Percentiles rank a stretch among this genome's conserved stretches.
Evolutionary conservation across 2,329 filamentous ascomycete species (phyloP).

Genomic region (Mariannaea elegans): DNA sequence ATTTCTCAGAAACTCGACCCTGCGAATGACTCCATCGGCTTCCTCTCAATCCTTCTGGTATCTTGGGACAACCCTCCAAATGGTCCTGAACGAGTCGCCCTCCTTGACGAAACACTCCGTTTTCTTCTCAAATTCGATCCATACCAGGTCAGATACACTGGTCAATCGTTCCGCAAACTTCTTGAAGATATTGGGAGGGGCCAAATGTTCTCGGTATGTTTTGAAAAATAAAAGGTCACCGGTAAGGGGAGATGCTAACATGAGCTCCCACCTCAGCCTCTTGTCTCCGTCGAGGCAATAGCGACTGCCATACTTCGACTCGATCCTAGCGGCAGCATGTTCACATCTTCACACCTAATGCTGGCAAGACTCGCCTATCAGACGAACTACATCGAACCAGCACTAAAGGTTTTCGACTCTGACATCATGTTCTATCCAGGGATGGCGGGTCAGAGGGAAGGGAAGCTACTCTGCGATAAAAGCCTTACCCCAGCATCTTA

Average conservation of each 20-base stretch:
- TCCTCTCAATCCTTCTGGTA: constrained; percentile 57
- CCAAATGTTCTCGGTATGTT: constrained; percentile 53
- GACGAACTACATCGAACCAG: constrained; percentile 60
- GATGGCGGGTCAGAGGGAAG: constrained; percentile 47
- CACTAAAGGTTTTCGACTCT: constrained; percentile 69
- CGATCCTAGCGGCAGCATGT: constrained; percentile 71
- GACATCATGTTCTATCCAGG: constrained; percentile 72
- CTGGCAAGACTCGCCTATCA: constrained; percentile 68
- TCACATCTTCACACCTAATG: constrained; percentile 70
- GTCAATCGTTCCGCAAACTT: constrained; percentile 53
- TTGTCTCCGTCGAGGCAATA: constrained; percentile 56
- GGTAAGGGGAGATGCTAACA: constrained; percentile 14
- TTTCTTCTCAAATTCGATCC: constrained; percentile 61
- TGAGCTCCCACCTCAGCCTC: constrained; percentile 48
- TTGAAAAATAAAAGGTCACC: neutral
- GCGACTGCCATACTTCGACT: constrained; percentile 68
- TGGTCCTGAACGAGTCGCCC: constrained; percentile 40
- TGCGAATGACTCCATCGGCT: constrained; percentile 59
- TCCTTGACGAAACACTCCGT: constrained; percentile 53
- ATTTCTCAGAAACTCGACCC: constrained; percentile 55
- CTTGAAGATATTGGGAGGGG: constrained; percentile 52
- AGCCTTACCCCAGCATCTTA: constrained; percentile 60
- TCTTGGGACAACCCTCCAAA: constrained; percentile 45
- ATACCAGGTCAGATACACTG: constrained; percentile 62
- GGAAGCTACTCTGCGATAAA: constrained; percentile 56